phyloP scores from a whole-genome alignment of 768 basidiomycete species.

The Mycena chlorophos region DNA sequence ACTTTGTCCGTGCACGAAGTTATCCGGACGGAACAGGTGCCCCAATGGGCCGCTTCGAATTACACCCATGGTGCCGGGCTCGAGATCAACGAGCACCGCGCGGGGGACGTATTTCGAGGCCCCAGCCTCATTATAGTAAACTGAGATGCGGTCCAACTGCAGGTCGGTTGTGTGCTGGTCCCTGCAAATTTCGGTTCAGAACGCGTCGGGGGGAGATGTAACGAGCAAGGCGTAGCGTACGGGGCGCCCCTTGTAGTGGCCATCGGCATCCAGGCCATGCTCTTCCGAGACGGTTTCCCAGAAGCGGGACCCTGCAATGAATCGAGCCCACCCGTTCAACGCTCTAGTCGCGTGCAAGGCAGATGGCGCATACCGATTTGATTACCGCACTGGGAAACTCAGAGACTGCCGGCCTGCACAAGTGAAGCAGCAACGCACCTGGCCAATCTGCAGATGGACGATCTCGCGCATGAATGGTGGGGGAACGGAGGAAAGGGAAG shows the following conservation, averaged over 20 bases:
- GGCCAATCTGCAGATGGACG: slow-evolving; percentile 98
- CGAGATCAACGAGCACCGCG: slow-evolving; percentile 94
- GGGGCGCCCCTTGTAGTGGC: no score
- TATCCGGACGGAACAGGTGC: slow-evolving; percentile 92
- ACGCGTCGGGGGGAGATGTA: no score
- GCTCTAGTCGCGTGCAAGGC: background rate
- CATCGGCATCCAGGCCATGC: slow-evolving; percentile 93
- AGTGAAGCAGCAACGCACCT: slow-evolving; percentile 52
- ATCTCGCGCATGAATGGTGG: slow-evolving; percentile 87
- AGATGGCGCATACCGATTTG: slow-evolving; percentile 72
- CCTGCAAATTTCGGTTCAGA: no score
- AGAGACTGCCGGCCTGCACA: slow-evolving; percentile 25
- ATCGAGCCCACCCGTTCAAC: slow-evolving; percentile 13
- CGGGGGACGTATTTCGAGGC: slow-evolving; percentile 98
- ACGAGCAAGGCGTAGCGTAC: no score
- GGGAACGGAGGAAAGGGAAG: slow-evolving; percentile 24
- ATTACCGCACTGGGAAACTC: slow-evolving; percentile 82
- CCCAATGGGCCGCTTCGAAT: slow-evolving; percentile 89
- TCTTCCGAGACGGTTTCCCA: slow-evolving; percentile 99
- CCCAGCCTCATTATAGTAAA: slow-evolving; percentile 97
- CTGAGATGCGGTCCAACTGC: slow-evolving; percentile 95
- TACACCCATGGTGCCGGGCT: slow-evolving; percentile 95
- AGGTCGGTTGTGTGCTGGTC: slow-evolving; percentile 90
- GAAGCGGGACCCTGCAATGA: slow-evolving; percentile 76
- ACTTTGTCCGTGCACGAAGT: slow-evolving; percentile 96